Evolutionary conservation across 2,329 filamentous ascomycete genomes (phyloP).

Genomic region (Colletotrichum sp.): DNA sequence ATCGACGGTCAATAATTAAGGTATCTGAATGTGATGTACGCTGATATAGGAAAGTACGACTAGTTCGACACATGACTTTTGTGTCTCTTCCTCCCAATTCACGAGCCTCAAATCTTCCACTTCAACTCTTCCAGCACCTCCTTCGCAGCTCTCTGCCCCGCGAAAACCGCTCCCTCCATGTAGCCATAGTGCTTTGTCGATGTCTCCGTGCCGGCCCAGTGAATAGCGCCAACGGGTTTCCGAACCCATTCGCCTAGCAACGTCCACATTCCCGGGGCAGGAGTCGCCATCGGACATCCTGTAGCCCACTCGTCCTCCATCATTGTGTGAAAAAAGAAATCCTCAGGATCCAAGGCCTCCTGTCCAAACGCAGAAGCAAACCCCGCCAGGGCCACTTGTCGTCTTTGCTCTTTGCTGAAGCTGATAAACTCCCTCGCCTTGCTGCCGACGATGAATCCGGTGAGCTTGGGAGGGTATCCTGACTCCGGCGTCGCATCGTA

Average conservation of each 20-base stretch:
- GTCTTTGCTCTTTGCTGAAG: slow-evolving; percentile 12
- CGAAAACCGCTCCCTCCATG: slow-evolving; percentile 17
- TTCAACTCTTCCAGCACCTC: slow-evolving; percentile 15
- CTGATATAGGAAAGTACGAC: not conserved
- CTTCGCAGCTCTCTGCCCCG: slow-evolving; percentile 12
- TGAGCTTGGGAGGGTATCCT: slow-evolving; percentile 3
- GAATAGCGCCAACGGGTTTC: slow-evolving; percentile 15
- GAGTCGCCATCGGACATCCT: slow-evolving; percentile 17
- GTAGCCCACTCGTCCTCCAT: slow-evolving; percentile 19
- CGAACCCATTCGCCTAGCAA: slow-evolving; percentile 15
- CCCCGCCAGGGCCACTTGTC: slow-evolving; percentile 17
- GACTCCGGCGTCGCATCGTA: slow-evolving; percentile 11
- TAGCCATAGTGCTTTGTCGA: slow-evolving; percentile 14
- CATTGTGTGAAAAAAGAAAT: slow-evolving; percentile 19
- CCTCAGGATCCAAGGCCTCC: slow-evolving; percentile 21
- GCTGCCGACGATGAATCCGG: slow-evolving; percentile 15
- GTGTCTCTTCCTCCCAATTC: too few relatives aligned
- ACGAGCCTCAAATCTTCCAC: not conserved
- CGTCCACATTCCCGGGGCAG: slow-evolving; percentile 20
- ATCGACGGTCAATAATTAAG: not conserved
- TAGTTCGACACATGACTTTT: not conserved
- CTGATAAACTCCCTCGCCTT: slow-evolving; percentile 14
- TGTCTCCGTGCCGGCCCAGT: slow-evolving; percentile 20
- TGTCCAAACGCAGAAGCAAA: slow-evolving; percentile 17
- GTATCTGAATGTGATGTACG: not conserved